phyloP scores from a whole-genome alignment of 495 filamentous ascomycete species.

The Chaetomium fimeti region DNA sequence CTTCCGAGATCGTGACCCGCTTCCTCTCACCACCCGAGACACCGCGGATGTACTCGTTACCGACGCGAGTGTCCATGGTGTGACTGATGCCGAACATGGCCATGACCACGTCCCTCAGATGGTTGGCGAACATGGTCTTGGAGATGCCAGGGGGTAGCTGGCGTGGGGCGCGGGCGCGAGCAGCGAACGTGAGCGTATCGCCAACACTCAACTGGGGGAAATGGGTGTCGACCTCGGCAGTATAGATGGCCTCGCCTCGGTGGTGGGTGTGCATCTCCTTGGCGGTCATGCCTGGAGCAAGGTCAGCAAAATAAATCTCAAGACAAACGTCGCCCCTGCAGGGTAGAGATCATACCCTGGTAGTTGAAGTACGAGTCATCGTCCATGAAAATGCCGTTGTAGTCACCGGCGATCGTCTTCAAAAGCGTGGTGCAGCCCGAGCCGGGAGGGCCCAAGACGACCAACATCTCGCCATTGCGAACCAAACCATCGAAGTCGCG shows the following conservation, averaged over 20 bases:
- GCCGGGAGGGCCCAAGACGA: constrained; percentile 76
- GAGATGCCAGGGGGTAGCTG: constrained; percentile 60
- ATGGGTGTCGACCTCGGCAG: constrained; percentile 76
- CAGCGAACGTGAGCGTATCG: constrained; percentile 77
- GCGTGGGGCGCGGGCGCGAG: constrained; percentile 62
- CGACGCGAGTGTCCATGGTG: constrained; percentile 72
- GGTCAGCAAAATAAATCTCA: constrained; percentile 21
- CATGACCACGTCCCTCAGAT: constrained; percentile 75
- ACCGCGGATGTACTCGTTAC: constrained; percentile 76
- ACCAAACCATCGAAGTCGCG: constrained; percentile 78
- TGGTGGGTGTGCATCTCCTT: constrained; percentile 66
- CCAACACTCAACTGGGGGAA: constrained; percentile 80
- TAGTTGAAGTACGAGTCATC: constrained; percentile 69
- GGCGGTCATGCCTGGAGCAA: constrained; percentile 47
- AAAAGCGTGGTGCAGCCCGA: constrained; percentile 76
- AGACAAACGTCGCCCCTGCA: background rate
- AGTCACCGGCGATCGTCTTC: constrained; percentile 76
- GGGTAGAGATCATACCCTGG: constrained; percentile 49
- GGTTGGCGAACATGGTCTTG: constrained; percentile 57
- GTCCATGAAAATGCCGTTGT: constrained; percentile 67
- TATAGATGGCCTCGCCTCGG: constrained; percentile 78
- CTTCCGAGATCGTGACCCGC: constrained; percentile 78
- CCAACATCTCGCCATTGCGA: constrained; percentile 72
- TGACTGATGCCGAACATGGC: constrained; percentile 74
- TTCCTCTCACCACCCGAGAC: constrained; percentile 82